Evolutionary conservation across 495 filamentous ascomycete species (phyloP), one percentile per base, ranked within the genome.

Genomic region (Penicillium fimorum): DNA sequence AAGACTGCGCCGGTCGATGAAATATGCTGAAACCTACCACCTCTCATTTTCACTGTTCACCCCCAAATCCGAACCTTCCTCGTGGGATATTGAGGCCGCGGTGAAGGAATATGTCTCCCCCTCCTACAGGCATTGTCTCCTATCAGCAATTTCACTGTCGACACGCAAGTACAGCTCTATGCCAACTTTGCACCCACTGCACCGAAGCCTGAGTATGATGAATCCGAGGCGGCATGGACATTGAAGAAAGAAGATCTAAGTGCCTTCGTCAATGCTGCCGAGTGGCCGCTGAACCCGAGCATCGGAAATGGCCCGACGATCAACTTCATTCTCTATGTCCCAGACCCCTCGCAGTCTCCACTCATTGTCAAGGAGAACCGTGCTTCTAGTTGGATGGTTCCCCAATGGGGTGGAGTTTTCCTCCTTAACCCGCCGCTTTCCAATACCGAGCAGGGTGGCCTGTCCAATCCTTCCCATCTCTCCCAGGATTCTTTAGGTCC

Each of bases 1-100:
- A 56, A 82, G 83, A 47, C 86, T 88, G 53, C 90, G 90, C 2
- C 76, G 92, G 50, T 90, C 92, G 4, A 79, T 97, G 61, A 95
- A 93, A 67, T 96, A 96, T 67, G 87, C 93, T 13, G 84, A 93
- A 17, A 96, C 90, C 9, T 98, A 98, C 67, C 94, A 98, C 65
- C 75, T 98, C 3, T 96, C 94, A 3, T 96, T 98, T 67, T 97
- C 95, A 2, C 79, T 98, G 0, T 97, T 98, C 64, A 93, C 90
- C 0, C 87, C 88, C 11, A 84, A 83, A 6, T 79, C 85, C 1
- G 67, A 77, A 9, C 95, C 94, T 9, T 94, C 88, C 9, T 88
- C 84, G 27, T 98, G 95, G 94, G 91, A 95, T 33, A 91, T 97
- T 47, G 89, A 96, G 61, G 74, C 79, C 40, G 92, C 92, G 6